These are phyloP conservation scores for Tremella yokohamensis DNA, from an alignment of 768 basidiomycete genomes.

Conservation along the genomic window DNA sequence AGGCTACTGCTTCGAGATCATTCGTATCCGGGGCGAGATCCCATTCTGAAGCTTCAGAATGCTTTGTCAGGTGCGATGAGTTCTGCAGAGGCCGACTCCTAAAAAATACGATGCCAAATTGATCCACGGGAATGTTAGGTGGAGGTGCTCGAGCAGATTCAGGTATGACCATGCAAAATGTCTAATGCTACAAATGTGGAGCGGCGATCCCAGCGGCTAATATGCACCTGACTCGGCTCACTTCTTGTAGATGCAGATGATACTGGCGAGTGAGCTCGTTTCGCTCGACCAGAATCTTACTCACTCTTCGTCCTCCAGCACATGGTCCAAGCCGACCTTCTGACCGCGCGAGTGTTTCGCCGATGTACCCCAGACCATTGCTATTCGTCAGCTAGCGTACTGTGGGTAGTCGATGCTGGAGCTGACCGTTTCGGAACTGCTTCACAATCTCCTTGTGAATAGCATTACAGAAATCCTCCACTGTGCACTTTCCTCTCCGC, in stretches of 20 bases:
- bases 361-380: slow-evolving; percentile 88
- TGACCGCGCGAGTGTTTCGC: slow-evolving; percentile 97
- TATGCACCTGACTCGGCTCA: slow-evolving; percentile 7
- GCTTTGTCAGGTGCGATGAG: no score
- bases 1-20: no score
- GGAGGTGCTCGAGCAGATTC: no score
- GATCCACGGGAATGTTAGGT: no score
- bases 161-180: no score
- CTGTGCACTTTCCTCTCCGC: slow-evolving; percentile 52
- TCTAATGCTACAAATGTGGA: no score
- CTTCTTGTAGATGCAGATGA: slow-evolving; percentile 50
- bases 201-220: no score
- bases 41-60: no score
- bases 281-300: slow-evolving; percentile 6
- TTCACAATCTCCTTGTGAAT: slow-evolving; percentile 98
- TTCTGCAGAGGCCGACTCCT: no score
- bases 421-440: slow-evolving; percentile 86
- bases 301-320: slow-evolving; percentile 50
- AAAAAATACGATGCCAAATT: no score
- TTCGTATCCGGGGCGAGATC: no score
- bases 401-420: not conserved
- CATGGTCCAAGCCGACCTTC: slow-evolving; percentile 57
- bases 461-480: slow-evolving; percentile 87
- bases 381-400: slow-evolving; percentile 14
- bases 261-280: slow-evolving; percentile 24